A percentile compares a stretch with the other conserved stretches of the same genome.
phyloP scores from a whole-genome alignment of 1,284 basidiomycete genomes.

The Heterobasidion irregulare region DNA sequence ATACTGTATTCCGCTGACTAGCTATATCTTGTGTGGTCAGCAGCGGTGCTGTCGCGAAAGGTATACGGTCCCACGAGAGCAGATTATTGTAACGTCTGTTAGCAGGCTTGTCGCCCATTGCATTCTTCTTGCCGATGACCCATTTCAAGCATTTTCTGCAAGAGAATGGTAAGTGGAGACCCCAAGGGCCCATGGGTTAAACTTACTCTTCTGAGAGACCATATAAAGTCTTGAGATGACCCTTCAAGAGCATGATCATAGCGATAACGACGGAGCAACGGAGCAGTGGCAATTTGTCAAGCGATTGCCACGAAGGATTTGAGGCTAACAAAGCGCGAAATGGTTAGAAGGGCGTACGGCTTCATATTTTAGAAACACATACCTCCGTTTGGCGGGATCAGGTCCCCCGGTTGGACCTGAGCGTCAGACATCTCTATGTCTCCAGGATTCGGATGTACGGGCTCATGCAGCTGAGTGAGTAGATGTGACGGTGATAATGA shows the following conservation, averaged over 20 bases:
- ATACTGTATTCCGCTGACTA: conserved; percentile 50
- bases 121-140: conserved; percentile 77
- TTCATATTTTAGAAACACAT: background rate
- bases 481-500: conserved; percentile 60
- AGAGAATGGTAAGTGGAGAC: conserved; percentile 2
- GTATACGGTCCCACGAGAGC: conserved; percentile 65
- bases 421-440: conserved; percentile 3
- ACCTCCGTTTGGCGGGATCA: conserved; percentile 2
- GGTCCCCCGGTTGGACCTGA: background rate
- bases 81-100: conserved; percentile 50
- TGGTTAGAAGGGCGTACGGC: background rate
- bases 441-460: conserved; percentile 2
- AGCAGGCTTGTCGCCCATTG: conserved; percentile 76
- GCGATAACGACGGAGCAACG: conserved; percentile 68
- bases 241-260: conserved; percentile 78
- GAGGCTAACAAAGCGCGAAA: conserved; percentile 5
- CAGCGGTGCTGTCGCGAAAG: conserved; percentile 52
- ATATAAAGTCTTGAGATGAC: conserved; percentile 76
- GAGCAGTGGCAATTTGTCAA: conserved; percentile 36
- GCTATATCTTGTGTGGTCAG: conserved; percentile 50
- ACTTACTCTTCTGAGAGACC: conserved; percentile 81
- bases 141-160: conserved; percentile 84
- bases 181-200: background rate
- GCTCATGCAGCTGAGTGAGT: conserved; percentile 47
- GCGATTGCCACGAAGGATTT: conserved; percentile 8